Base-by-base conservation (phyloP, 768 basidiomycete genomes). In the Phanerochaete carnosa region DNA sequence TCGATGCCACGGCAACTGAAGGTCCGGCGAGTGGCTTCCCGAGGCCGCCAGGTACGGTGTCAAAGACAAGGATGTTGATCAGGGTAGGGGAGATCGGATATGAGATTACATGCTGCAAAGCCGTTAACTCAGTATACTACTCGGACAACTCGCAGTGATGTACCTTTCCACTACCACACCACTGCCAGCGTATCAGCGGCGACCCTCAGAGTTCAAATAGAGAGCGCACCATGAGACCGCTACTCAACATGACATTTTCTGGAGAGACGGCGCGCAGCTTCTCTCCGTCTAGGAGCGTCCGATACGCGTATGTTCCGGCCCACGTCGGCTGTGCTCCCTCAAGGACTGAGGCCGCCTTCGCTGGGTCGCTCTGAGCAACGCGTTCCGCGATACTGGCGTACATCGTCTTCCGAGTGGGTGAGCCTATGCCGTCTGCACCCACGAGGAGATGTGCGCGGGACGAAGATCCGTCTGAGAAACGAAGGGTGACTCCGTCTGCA, bases 361-460 rank as follows among this genome's bases (percentile, higher is more conserved):
- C 52, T 13, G 32, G 30, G 30, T 53, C 52, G 30, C 4, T 8
- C 19, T 33, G 16, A 4, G 11, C 8, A 3, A 22, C 16, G 3
- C 52, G 28, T 3, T n/a, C 16, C 23, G 52, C 52, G 7, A 53
- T 8, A 35, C 33, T 30, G 29, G 52, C 3, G 30, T 32, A 53
- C 52, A 53, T 53, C 15, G 11, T 9, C 30, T 53, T 55, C 30
- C 67, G 65, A 2, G 65, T 64, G 2, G 45, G 30, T 11, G 67
- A 66, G 25, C 64, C 64, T 22, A 71, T 58, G 6, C 71, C 71
- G 46, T 72, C 71, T 2, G 65, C 61, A 13, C 68, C 71, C 23
- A 71, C 53, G 12, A 72, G 64, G 23, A 69, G 13, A 59, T 72
- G 69, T 49, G 66, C 68, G 16, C 35, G 47, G 11, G 65, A 64